These are phyloP conservation scores for Cynanchum wilfordii DNA, from an alignment of 257 asterid genomes.

Conservation along the genomic window DNA sequence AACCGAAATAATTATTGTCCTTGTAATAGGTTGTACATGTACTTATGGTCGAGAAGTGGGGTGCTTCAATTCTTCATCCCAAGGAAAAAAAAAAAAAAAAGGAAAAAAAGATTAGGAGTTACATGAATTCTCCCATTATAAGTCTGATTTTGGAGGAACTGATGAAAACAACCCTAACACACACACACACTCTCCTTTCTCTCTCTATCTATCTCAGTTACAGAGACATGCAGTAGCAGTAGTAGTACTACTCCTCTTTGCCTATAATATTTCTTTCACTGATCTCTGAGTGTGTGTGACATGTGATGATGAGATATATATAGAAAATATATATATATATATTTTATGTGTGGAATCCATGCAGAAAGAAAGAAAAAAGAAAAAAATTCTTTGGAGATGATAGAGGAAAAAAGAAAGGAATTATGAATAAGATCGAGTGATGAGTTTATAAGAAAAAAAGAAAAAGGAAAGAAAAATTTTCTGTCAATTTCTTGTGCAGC, in stretches of 20 bases:
- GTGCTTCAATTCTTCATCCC: background rate
- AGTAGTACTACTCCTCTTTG: background rate
- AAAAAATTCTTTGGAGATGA: background rate
- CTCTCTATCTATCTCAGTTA: background rate
- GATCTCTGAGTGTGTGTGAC: background rate
- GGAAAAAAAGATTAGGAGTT: background rate
- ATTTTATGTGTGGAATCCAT: slow-evolving; percentile 6
- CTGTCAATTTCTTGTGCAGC: slow-evolving; percentile 6
- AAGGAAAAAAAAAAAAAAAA: no score
- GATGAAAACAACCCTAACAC: background rate
- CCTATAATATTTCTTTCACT: background rate
- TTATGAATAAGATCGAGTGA: background rate
- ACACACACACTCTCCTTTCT: no score
- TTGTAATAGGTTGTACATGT: background rate
- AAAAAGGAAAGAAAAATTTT: no score
- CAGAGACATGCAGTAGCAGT: background rate
- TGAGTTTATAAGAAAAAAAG: background rate
- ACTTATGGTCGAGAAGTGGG: background rate
- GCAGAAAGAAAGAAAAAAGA: background rate
- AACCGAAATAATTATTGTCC: slow-evolving; percentile 7
- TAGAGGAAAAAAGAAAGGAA: background rate
- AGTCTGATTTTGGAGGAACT: background rate
- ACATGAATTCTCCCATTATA: background rate
- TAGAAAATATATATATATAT: no score
- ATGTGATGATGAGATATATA: background rate